A percentile compares a stretch with the other conserved stretches of the same genome.
Conservation (phyloP, 2,329 filamentous ascomycete species). For the Penicillium sp. region DNA sequence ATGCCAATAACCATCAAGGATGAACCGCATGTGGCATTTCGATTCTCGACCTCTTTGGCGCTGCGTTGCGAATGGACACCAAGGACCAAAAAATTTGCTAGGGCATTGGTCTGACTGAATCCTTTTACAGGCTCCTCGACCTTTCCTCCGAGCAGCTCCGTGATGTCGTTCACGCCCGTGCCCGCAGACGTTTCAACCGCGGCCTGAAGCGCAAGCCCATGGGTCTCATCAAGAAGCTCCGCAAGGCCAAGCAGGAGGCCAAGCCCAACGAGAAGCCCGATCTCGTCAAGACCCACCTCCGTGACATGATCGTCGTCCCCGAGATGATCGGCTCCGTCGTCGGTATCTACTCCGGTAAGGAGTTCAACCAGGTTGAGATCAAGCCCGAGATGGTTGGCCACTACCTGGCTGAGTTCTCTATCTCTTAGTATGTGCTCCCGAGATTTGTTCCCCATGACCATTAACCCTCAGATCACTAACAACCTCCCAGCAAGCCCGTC, state of each 20-base stretch:
- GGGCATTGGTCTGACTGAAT: constrained; percentile 27
- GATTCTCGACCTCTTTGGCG: constrained; percentile 3
- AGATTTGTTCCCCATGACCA: background rate
- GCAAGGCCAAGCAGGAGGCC: constrained; percentile 98
- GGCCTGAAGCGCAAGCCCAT: constrained; percentile 99
- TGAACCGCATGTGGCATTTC: constrained; percentile 2
- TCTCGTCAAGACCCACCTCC: constrained; percentile 98
- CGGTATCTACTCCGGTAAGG: constrained; percentile 99
- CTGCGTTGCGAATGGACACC: constrained; percentile 1
- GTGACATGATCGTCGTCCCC: constrained; percentile 99
- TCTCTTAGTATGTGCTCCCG: constrained; percentile 82
- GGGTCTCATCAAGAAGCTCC: constrained; percentile 99
- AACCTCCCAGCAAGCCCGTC: constrained; percentile 80
- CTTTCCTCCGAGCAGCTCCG: constrained; percentile 97
- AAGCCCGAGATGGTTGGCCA: constrained; percentile 99
- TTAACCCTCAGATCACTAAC: constrained; percentile 49
- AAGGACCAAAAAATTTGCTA: background rate
- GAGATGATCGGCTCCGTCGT: constrained; percentile 99
- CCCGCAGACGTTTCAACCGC: constrained; percentile 98
- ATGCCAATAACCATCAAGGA: background rate
- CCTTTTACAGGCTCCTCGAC: constrained; percentile 78
- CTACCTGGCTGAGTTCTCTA: constrained; percentile 99
- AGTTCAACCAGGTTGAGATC: constrained; percentile 99
- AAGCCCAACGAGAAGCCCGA: constrained; percentile 99
- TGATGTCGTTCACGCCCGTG: constrained; percentile 98